Evolutionary conservation across 2,329 filamentous ascomycete genomes (phyloP), one percentile per base, ranked within the genome.

Genomic region (Aspergillus tamarii): DNA sequence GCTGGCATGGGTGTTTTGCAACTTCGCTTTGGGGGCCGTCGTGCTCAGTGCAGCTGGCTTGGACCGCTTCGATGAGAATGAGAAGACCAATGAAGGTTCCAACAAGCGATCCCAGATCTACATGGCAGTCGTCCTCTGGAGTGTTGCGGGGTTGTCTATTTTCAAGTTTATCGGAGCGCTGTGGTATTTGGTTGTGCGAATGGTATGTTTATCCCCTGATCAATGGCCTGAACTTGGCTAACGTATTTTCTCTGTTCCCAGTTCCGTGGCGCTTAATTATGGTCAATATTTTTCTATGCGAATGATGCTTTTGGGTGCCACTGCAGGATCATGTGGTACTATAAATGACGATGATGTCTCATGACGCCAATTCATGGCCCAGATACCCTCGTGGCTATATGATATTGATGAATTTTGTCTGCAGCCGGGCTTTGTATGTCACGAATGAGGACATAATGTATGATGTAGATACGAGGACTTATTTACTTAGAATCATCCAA

Each of bases 1-100:
- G 34, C 83, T 98, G 57, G 88, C 91, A 69, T 99, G 95, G 95
- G 97, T 99, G 85, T 92, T 98, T 72, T 93, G 89, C 74, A 99
- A 99, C 79, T 91, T 99, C 77, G 93, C 88, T 0, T 87, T 99
- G 7, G 89, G 88, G 0, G 94, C 94, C 0, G 85, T 96, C 2
- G 94, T 99, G 9, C 83, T 99, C 69, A 94, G 91, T 74, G 89
- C 92, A 1, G 94, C 91, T 28, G 94, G 95, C 2, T 78, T 97
- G 66, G 89, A 96, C 69, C 85, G 85, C 64, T 85, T 94, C 57
- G 82, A 81, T 36, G 77, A 83, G 1, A 74, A 76, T 19, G 71
- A 79, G 1, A 74, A 76, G 19, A 72, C 79, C 56, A 53, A 59
- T 16, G 14, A 48, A 23, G 78, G 82, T 28, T 82, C 85, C 60